phyloP scores from a whole-genome alignment of 345 rosid species.

The Crucihimalaya himalaica region DNA sequence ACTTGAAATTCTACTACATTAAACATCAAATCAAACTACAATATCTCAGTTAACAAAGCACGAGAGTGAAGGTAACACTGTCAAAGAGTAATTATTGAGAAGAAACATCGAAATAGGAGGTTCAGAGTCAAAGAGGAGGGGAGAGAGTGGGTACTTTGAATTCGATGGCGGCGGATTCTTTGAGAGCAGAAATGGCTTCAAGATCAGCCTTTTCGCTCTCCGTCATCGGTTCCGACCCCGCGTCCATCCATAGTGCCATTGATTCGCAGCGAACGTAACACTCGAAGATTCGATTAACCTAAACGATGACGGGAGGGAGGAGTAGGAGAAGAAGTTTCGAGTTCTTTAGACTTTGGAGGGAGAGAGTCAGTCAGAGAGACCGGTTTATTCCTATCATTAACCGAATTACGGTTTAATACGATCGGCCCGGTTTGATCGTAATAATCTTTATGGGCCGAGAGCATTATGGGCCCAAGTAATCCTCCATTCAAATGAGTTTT shows the following conservation, averaged over 20 bases:
- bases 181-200: conserved; percentile 68
- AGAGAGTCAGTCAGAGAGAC: conserved; percentile 21
- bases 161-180: conserved; percentile 88
- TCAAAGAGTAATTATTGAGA: not conserved
- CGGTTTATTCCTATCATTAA: not conserved
- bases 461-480: not conserved
- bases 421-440: not conserved
- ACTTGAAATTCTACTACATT: not conserved
- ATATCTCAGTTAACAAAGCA: not conserved
- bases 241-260: conserved; percentile 92
- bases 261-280: conserved; percentile 1
- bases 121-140: not conserved
- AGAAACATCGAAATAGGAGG: not conserved
- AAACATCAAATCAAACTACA: not conserved
- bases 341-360: not conserved
- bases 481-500: not conserved
- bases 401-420: not conserved
- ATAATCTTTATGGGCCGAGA: not conserved
- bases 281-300: conserved; percentile 24
- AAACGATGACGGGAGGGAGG: not conserved
- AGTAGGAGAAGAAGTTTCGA: conserved; percentile 31
- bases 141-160: conserved; percentile 60
- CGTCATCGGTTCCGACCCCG: conserved; percentile 68
- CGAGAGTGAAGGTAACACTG: not conserved
- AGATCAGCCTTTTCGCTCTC: conserved; percentile 72